Percentiles rank a stretch among this genome's conserved stretches.
Evolutionary conservation across 2,329 filamentous ascomycete genomes (phyloP).

Genomic region (Nannizziopsis barbatae): DNA sequence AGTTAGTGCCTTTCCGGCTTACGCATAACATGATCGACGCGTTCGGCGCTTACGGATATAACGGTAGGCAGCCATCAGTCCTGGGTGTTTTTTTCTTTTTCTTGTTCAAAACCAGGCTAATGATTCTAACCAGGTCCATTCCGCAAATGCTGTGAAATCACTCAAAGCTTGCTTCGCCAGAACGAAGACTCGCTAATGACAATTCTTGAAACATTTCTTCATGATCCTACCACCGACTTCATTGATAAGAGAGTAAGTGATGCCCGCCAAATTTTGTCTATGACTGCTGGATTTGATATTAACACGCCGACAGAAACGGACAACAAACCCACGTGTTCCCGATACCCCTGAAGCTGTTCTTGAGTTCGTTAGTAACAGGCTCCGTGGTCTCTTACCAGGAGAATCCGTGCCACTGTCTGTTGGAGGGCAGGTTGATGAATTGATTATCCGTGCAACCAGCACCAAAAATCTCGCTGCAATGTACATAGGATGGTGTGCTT

Average conservation of each 20-base stretch:
- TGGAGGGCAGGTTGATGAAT: conserved; percentile 91
- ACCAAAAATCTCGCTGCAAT: conserved; percentile 71
- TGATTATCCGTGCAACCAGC: conserved; percentile 78
- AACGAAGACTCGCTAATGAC: conserved; percentile 97
- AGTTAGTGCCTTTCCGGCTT: conserved; percentile 87
- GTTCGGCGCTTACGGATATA: conserved; percentile 89
- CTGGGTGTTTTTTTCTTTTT: neutral
- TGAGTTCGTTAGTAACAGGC: conserved; percentile 76
- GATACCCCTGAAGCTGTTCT: conserved; percentile 69
- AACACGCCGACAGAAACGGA: conserved; percentile 36
- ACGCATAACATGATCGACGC: conserved; percentile 98
- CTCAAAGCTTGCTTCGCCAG: conserved; percentile 68
- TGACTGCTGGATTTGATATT: neutral
- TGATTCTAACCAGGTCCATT: conserved; percentile 53
- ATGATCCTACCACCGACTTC: conserved; percentile 91
- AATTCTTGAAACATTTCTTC: conserved; percentile 90
- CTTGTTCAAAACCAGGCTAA: neutral
- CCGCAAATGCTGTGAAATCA: conserved; percentile 79
- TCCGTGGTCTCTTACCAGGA: conserved; percentile 68
- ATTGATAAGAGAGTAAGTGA: conserved; percentile 55
- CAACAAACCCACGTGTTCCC: conserved; percentile 43
- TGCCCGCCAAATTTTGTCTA: neutral
- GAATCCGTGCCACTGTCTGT: conserved; percentile 90
- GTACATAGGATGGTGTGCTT: conserved; percentile 78
- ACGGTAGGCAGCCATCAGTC: conserved; percentile 39